phyloP scores from a whole-genome alignment of 768 basidiomycete species.

The Hericium coralloides region DNA sequence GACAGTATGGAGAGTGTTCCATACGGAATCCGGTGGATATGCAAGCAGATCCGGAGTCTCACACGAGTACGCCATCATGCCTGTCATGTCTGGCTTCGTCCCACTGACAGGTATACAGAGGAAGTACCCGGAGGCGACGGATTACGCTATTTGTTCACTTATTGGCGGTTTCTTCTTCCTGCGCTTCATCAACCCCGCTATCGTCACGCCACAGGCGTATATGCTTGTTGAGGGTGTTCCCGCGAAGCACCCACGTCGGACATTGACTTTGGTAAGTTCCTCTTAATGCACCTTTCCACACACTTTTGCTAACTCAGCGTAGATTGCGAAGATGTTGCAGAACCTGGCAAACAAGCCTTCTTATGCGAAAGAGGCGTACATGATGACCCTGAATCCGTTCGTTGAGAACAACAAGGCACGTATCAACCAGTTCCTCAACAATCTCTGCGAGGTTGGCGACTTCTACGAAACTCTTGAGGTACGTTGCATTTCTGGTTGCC shows the following conservation, averaged over 20 bases:
- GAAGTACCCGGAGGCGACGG: slow-evolving; percentile 98
- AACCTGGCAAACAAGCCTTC: slow-evolving; percentile 98
- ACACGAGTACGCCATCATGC: slow-evolving; percentile 56
- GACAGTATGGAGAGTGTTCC: slow-evolving; percentile 98
- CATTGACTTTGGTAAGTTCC: slow-evolving; percentile 68
- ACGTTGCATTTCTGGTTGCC: slow-evolving; percentile 10
- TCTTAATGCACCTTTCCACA: neutral
- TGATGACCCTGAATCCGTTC: slow-evolving; percentile 97
- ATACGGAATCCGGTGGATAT: slow-evolving; percentile 99
- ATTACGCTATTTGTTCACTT: slow-evolving; percentile 96
- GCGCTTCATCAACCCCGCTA: slow-evolving; percentile 98
- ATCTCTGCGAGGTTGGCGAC: slow-evolving; percentile 95
- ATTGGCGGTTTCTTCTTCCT: slow-evolving; percentile 99
- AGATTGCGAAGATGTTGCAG: slow-evolving; percentile 99
- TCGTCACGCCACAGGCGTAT: slow-evolving; percentile 98
- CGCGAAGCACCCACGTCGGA: slow-evolving; percentile 94
- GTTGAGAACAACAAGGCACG: slow-evolving; percentile 98
- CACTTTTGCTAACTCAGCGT: neutral
- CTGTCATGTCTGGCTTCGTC: neutral
- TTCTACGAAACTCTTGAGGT: slow-evolving; percentile 99
- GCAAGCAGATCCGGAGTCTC: slow-evolving; percentile 96
- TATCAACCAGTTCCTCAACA: slow-evolving; percentile 96
- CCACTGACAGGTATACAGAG: slow-evolving; percentile 41
- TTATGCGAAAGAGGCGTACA: slow-evolving; percentile 96
- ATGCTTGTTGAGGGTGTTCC: slow-evolving; percentile 99